Base-by-base conservation (phyloP, 495 filamentous ascomycete species). In the Penicillium diatomitis region DNA sequence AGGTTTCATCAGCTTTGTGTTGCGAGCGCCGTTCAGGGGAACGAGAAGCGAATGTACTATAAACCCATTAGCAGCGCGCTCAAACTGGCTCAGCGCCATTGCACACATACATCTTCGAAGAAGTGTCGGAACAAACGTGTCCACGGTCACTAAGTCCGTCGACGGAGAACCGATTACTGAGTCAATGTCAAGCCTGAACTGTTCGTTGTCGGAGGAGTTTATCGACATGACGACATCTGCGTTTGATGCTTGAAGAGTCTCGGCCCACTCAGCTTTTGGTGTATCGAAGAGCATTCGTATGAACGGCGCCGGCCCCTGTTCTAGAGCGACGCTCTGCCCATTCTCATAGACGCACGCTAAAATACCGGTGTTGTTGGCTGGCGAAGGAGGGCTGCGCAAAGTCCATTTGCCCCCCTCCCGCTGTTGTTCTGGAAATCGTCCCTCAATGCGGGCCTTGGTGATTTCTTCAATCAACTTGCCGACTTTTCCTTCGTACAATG, bases 391-490 rank as follows among this genome's bases (percentile, higher is more conserved):
- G 20, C 79, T 83, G 27, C 88, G 78, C 8, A 94, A 70, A 28
- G 85, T 81, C 88, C 89, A 95, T 54, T 82, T 83, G 29, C 80
- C 74, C 41, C 81, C 79, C 65, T 96, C 86, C 47, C 89, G 77
- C 71, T 92, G 85, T 28, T 68, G 64, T 55, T 95, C 87, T 2
- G 86, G 65, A 56, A 88, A 91, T 35, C 92, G 77, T 6, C 82
- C 85, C 63, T 96, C 91, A 44, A 96, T 83, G 49, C 82, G 81
- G 7, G 91, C 91, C 64, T 88, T 91, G 27, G 80, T 77, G 28
- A 96, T 74, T 52, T 98, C 92, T 69, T 98, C 92, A 6, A 81
- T 81, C 57, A 88, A 81, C 38, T 85, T 84, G 40, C 71, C 68
- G 5, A 86, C 86, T 52, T 78, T 91, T 8, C 84, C 85, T 61